These are phyloP conservation scores for Sporothrix inflata DNA, from an alignment of 2,329 filamentous ascomycete genomes.

Conservation along the genomic window DNA sequence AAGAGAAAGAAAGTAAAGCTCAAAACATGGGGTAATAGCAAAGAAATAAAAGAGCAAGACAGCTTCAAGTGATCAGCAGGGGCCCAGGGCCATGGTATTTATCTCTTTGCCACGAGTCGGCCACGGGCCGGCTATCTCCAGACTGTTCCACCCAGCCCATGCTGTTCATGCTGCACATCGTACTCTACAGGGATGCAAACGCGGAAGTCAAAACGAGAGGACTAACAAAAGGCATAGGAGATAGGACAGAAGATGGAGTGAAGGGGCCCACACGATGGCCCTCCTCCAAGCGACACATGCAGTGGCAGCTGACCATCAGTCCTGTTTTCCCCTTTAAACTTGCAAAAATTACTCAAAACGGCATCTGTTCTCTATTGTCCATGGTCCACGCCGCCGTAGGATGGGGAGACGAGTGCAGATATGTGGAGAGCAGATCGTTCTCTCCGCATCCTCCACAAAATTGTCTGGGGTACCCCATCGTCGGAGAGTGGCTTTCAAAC, in stretches of 20 bases:
- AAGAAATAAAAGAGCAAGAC: neutral
- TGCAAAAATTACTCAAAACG: neutral
- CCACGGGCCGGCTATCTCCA: neutral
- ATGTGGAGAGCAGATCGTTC: neutral
- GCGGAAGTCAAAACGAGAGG: neutral
- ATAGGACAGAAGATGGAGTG: neutral
- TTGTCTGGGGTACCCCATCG: neutral
- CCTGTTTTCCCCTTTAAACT: neutral
- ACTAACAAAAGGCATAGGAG: too few relatives aligned
- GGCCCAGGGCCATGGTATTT: neutral
- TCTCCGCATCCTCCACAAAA: slow-evolving; percentile 5
- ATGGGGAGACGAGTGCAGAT: neutral
- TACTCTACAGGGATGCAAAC: neutral
- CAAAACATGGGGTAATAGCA: neutral
- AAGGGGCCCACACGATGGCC: too few relatives aligned
- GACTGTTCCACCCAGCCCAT: neutral
- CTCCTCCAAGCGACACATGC: neutral
- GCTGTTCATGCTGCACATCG: neutral
- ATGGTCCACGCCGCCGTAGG: too few relatives aligned
- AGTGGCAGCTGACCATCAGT: neutral
- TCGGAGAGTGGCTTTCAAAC: too few relatives aligned
- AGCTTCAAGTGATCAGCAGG: slow-evolving; percentile 8
- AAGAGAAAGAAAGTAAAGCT: neutral
- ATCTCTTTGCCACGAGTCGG: neutral
- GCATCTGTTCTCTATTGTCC: neutral